These are phyloP conservation scores for Thelonectria discophora DNA, from an alignment of 2,329 filamentous ascomycete genomes.

Conservation along the genomic window DNA sequence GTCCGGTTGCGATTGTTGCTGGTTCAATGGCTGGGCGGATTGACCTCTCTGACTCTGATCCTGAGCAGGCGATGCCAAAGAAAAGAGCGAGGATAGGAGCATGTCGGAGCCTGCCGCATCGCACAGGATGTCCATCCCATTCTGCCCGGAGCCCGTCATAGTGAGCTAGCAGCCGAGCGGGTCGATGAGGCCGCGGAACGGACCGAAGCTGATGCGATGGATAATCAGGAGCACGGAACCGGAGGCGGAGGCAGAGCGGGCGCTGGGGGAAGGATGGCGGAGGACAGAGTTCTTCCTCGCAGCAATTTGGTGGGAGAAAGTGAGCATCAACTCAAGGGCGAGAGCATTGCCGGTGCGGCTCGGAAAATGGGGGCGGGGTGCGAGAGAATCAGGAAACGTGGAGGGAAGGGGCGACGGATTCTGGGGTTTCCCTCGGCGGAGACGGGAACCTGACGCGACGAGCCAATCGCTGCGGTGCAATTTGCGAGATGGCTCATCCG, in stretches of 20 bases:
- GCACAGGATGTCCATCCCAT: slow-evolving; percentile 42
- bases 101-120: slow-evolving; percentile 42
- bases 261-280: not conserved
- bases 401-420: slow-evolving; percentile 20
- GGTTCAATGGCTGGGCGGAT: slow-evolving; percentile 15
- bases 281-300: slow-evolving; percentile 10
- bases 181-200: slow-evolving; percentile 13
- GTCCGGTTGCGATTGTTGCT: slow-evolving; percentile 26
- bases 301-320: slow-evolving; percentile 16
- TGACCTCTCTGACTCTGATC: slow-evolving; percentile 26
- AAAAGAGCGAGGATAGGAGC: slow-evolving; percentile 40
- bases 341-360: slow-evolving; percentile 10
- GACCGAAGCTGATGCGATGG: slow-evolving; percentile 17
- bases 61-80: slow-evolving; percentile 34
- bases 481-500: slow-evolving; percentile 13
- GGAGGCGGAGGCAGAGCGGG: slow-evolving; percentile 4
- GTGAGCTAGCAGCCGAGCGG: slow-evolving; percentile 22
- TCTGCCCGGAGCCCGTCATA: slow-evolving; percentile 40
- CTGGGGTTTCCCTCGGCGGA: slow-evolving; percentile 15
- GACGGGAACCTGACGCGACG: slow-evolving; percentile 12
- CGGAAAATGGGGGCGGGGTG: slow-evolving; percentile 33
- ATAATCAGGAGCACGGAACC: not conserved
- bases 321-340: slow-evolving; percentile 1
- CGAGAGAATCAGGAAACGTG: slow-evolving; percentile 20
- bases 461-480: slow-evolving; percentile 27